Conservation (phyloP, 495 filamentous ascomycete species). For the Penicillium subrubescens region DNA sequence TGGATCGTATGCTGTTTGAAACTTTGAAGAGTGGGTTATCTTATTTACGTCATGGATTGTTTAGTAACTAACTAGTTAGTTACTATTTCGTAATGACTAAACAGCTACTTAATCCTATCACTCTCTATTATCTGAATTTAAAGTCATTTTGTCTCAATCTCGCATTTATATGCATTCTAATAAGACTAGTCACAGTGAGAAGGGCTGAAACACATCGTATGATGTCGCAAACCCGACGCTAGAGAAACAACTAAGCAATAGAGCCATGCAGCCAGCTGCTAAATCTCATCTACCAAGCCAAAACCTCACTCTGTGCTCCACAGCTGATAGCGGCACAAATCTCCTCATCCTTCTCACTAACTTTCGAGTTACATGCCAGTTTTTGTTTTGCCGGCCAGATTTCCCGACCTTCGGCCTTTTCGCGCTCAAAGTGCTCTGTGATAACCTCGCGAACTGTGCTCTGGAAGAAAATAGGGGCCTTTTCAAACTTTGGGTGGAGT, state of each 20-base stretch:
- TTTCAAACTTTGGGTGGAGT: conserved; percentile 52
- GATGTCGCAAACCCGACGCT: background rate
- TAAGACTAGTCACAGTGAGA: background rate
- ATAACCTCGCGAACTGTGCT: conserved; percentile 44
- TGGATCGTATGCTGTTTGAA: too few species aligned
- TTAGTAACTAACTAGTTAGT: too few species aligned
- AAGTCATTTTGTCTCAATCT: background rate
- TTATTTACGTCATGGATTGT: too few species aligned
- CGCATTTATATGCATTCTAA: background rate
- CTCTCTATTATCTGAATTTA: background rate
- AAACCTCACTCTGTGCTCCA: conserved; percentile 25
- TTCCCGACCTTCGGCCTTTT: conserved; percentile 39
- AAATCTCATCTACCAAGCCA: conserved; percentile 31
- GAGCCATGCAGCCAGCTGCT: background rate
- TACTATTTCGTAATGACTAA: too few species aligned
- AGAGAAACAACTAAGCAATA: background rate
- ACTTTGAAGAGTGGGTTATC: too few species aligned
- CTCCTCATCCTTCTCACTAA: conserved; percentile 34
- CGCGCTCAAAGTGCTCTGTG: conserved; percentile 40
- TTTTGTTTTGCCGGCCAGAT: conserved; percentile 47
- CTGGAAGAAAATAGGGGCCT: conserved; percentile 52
- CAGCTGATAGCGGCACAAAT: conserved; percentile 30
- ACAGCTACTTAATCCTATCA: too few species aligned
- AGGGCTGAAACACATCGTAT: background rate
- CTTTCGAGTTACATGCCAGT: conserved; percentile 18